These are phyloP conservation scores for Verticillium dahliae DNA, from an alignment of 2,329 filamentous ascomycete genomes.

Conservation along the genomic window DNA sequence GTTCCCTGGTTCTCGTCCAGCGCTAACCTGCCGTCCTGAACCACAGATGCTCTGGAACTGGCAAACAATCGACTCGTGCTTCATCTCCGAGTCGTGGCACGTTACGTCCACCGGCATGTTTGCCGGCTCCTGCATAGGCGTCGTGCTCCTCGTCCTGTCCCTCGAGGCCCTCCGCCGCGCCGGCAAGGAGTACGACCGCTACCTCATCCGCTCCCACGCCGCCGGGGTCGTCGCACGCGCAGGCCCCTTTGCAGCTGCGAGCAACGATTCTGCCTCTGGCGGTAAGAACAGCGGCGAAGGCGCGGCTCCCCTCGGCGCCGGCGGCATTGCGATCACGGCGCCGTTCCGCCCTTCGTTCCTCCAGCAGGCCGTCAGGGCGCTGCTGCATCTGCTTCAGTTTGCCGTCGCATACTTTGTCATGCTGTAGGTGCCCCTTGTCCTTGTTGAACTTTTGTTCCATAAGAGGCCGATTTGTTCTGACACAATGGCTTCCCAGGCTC, in stretches of 20 bases:
- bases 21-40: not conserved
- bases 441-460: too few species aligned
- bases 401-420: slow-evolving; percentile 74
- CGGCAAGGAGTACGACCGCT: slow-evolving; percentile 64
- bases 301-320: not conserved
- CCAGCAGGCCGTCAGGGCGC: slow-evolving; percentile 61
- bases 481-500: slow-evolving; percentile 16
- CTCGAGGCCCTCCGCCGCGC: slow-evolving; percentile 68
- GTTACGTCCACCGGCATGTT: slow-evolving; percentile 66
- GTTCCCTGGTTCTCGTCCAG: not conserved
- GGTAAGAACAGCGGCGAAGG: not conserved
- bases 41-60: slow-evolving; percentile 74
- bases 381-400: slow-evolving; percentile 66
- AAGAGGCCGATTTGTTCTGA: not conserved
- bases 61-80: slow-evolving; percentile 66
- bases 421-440: slow-evolving; percentile 34
- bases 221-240: slow-evolving; percentile 5
- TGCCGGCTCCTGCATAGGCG: slow-evolving; percentile 72
- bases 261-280: not conserved
- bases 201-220: slow-evolving; percentile 47
- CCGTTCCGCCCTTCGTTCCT: slow-evolving; percentile 50
- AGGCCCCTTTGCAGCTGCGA: slow-evolving; percentile 2
- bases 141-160: slow-evolving; percentile 63
- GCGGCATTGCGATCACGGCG: slow-evolving; percentile 13
- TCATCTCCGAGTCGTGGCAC: slow-evolving; percentile 64